Evolutionary conservation across 495 filamentous ascomycete species (phyloP).

Genomic region (Neurospora hispaniola): DNA sequence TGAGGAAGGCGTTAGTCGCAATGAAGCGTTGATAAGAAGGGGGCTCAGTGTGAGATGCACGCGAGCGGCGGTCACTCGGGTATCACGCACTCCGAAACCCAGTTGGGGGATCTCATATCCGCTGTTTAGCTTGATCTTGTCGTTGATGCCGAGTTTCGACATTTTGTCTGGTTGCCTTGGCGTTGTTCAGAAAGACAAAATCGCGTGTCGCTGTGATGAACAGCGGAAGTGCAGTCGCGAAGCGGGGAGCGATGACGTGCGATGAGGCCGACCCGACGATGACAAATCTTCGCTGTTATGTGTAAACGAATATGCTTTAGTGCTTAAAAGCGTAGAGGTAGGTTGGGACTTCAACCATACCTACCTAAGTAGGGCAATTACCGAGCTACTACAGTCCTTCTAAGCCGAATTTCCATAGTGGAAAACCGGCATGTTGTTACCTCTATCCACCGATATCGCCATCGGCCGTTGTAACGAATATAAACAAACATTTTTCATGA

Average conservation of each 20-base stretch:
- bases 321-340: neutral
- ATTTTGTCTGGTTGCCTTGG: conserved; percentile 25
- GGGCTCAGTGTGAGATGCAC: neutral
- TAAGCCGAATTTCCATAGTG: neutral
- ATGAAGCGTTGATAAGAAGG: neutral
- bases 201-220: neutral
- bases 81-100: conserved; percentile 56
- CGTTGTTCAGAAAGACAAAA: neutral
- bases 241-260: neutral
- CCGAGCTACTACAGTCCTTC: neutral
- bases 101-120: conserved; percentile 68
- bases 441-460: neutral
- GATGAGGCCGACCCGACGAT: neutral
- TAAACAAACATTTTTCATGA: neutral
- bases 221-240: neutral
- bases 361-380: neutral
- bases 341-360: neutral
- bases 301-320: neutral
- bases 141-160: conserved; percentile 50
- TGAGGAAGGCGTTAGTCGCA: neutral
- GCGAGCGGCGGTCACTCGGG: neutral
- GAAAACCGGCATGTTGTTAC: neutral
- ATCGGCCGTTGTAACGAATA: neutral
- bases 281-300: neutral
- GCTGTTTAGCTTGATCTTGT: conserved; percentile 58